These are phyloP conservation scores for Backusella tarrabulga DNA, from an alignment of 192 early-diverging fungal genomes.

Conservation along the genomic window DNA sequence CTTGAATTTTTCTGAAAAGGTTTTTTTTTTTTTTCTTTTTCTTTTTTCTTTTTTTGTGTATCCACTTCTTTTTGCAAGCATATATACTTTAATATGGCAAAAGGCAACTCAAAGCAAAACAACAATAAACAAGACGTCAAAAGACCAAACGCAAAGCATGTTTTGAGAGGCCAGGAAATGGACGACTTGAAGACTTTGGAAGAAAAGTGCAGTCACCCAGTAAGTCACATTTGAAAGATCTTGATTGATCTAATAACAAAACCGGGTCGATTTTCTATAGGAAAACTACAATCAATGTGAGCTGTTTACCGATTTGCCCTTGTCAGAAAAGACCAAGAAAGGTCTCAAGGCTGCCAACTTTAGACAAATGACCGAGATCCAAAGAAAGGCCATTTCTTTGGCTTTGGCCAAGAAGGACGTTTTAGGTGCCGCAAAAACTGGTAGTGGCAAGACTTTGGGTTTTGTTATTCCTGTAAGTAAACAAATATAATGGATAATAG, in stretches of 20 bases:
- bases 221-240: constrained; percentile 2
- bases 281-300: constrained; percentile 18
- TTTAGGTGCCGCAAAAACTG: constrained; percentile 84
- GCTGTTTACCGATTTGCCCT: constrained; percentile 49
- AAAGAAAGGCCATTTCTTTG: constrained; percentile 72
- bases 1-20: background rate
- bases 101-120: background rate
- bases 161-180: background rate
- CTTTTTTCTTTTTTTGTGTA: background rate
- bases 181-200: constrained; percentile 11
- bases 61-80: background rate
- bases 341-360: constrained; percentile 84
- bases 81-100: background rate
- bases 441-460: constrained; percentile 81
- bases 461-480: constrained; percentile 71
- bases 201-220: constrained; percentile 14
- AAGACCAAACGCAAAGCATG: background rate
- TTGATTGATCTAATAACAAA: background rate
- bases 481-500: background rate
- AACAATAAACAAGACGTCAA: background rate
- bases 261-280: constrained; percentile 8
- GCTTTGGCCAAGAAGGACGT: constrained; percentile 72
- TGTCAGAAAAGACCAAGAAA: constrained; percentile 53
- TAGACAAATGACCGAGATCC: constrained; percentile 93
- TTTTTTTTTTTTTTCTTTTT: background rate